These are phyloP conservation scores for Fusarium sp. DNA, from an alignment of 2,329 filamentous ascomycete genomes.

Conservation along the genomic window DNA sequence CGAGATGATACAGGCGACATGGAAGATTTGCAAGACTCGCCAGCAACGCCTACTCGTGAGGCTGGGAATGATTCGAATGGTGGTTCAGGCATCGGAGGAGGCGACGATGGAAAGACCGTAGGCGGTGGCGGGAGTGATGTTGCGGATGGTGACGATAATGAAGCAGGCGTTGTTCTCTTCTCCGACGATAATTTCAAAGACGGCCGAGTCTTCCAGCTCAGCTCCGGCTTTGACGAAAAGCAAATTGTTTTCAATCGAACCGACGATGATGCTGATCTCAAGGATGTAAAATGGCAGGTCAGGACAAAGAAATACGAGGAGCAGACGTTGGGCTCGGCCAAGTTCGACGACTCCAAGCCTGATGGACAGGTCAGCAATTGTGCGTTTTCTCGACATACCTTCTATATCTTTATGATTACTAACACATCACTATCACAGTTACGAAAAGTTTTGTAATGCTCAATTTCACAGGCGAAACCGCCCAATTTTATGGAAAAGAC, in stretches of 20 bases:
- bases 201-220: constrained; percentile 3
- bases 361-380: background rate
- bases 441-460: constrained; percentile 1
- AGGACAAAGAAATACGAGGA: too few species aligned
- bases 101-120: too few species aligned
- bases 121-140: background rate
- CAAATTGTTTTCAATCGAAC: background rate
- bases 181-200: background rate
- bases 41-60: background rate
- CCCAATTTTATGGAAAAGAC: background rate
- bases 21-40: constrained; percentile 6
- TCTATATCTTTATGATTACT: background rate
- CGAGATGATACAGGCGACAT: constrained; percentile 9
- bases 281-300: constrained; percentile 14
- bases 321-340: background rate
- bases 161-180: background rate
- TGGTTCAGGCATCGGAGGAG: background rate
- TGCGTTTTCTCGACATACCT: background rate
- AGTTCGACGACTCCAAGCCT: background rate
- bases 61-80: background rate
- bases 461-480: background rate
- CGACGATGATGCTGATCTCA: background rate
- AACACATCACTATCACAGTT: constrained; percentile 1
- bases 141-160: background rate
- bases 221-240: background rate